Evolutionary conservation across 2,329 filamentous ascomycete species (phyloP), one percentile per base, ranked within the genome.

Genomic region (Akanthomyces lecanii): DNA sequence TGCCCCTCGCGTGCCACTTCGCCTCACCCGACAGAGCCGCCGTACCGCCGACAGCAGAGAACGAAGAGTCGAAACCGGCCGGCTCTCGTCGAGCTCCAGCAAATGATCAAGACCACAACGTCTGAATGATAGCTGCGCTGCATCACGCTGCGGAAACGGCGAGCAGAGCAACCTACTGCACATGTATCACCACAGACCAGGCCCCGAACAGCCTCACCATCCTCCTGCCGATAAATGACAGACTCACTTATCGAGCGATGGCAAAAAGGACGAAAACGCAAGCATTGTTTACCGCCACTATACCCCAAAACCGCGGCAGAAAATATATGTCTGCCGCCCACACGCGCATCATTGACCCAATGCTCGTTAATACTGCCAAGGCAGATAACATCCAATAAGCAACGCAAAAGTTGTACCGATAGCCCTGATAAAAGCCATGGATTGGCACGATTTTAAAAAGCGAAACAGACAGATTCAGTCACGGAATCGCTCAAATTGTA

Each of bases 1-100:
- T 78, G 77, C 63, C 77, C 77, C 12, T 79, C 77, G 14, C 71
- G 77, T 23, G 73, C 73, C 21, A 66, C 72, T 1, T 76, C 76
- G 6, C 74, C 75, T 3, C 67, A 72, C 30, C 51, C 60, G 21
- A 72, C 71, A n/a, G 70, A 73, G 66, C 69, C 67, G 65, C 69
- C 67, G 18, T 67, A 70, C 48, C 71, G 74, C 25, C 74, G 75
- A 53, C 73, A 74, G n/a, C 74, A 75, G 64, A 69, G 76, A 58
- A 76, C 75, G 14, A 71, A 75, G 60, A 78, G 76, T 69, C 71
- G 73, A 62, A 76, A 76, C 69, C 73, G 76, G 40, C 71, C 72
- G 16, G 68, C 71, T 55, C 72, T 69, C 30, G 57, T 69, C 40
- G 74, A 75, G 61, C 64, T 67, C 11, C 66, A 68, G 52, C 50